Evolutionary conservation across 2,329 filamentous ascomycete species (phyloP).

Genomic region (Hortaea sp.): DNA sequence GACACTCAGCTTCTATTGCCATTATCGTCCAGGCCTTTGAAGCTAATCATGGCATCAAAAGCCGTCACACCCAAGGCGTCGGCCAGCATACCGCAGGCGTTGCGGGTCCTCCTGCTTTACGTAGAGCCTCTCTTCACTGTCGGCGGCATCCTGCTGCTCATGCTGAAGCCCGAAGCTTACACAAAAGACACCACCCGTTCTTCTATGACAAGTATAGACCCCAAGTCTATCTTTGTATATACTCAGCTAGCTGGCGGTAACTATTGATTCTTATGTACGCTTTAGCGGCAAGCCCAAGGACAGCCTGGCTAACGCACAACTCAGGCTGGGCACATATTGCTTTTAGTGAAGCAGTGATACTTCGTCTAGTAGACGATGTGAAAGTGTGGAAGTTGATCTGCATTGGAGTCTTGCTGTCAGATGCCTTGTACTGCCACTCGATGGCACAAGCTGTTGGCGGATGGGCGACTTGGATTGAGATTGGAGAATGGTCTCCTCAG

Average conservation of each 20-base stretch:
- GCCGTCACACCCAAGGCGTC: constrained; percentile 7
- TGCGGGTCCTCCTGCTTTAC: constrained; percentile 18
- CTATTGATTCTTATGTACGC: background rate
- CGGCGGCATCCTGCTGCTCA: constrained; percentile 14
- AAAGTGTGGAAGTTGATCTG: constrained; percentile 20
- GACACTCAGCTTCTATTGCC: too few species aligned
- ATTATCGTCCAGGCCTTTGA: too few species aligned
- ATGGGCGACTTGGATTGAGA: constrained; percentile 13
- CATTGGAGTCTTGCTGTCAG: constrained; percentile 17
- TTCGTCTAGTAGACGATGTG: constrained; percentile 21
- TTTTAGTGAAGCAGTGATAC: constrained; percentile 18
- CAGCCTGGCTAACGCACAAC: background rate
- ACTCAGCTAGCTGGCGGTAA: constrained; percentile 19
- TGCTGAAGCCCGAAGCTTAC: constrained; percentile 14
- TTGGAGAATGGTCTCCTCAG: constrained; percentile 15
- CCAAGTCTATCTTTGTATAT: constrained; percentile 18
- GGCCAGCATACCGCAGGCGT: constrained; percentile 12
- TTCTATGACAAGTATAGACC: constrained; percentile 10
- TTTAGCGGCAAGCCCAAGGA: too few species aligned
- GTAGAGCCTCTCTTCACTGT: constrained; percentile 19
- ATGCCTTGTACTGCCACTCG: constrained; percentile 17
- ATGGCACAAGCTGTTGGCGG: constrained; percentile 20
- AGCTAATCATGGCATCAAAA: too few species aligned
- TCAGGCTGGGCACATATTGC: constrained; percentile 17
- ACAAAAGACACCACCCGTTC: constrained; percentile 14